These are phyloP conservation scores for Podosphaera xanthii DNA, from an alignment of 2,329 filamentous ascomycete genomes.

Conservation along the genomic window DNA sequence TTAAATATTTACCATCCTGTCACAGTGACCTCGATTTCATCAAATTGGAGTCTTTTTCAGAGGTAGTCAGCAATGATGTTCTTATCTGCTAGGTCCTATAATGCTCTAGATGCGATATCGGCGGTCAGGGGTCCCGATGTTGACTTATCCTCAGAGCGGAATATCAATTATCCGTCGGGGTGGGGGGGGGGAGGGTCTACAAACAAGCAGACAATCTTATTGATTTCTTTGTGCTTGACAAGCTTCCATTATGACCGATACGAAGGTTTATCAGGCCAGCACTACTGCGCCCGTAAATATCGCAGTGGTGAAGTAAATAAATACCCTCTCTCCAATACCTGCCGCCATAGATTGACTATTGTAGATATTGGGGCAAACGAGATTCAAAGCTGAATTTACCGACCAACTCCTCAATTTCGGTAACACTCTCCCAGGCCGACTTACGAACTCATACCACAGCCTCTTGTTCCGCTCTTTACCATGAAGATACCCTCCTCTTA, in stretches of 20 bases:
- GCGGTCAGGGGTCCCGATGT: too few relatives aligned
- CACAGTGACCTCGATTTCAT: too few relatives aligned
- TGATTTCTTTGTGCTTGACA: too few relatives aligned
- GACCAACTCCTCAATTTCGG: slow-evolving; percentile 91
- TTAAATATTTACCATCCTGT: too few relatives aligned
- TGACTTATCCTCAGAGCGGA: too few relatives aligned
- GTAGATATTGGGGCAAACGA: slow-evolving; percentile 86
- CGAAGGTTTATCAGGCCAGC: slow-evolving; percentile 60
- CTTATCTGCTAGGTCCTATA: too few relatives aligned
- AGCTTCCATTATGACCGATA: slow-evolving; percentile 11
- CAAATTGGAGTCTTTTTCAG: too few relatives aligned
- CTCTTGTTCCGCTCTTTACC: slow-evolving; percentile 57
- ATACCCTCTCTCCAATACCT: slow-evolving; percentile 5
- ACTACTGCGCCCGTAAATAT: slow-evolving; percentile 97
- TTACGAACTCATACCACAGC: slow-evolving; percentile 91
- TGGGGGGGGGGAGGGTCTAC: too few relatives aligned
- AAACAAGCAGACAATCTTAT: too few relatives aligned
- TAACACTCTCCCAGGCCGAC: slow-evolving; percentile 84
- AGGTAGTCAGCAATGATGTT: too few relatives aligned
- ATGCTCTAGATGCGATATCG: too few relatives aligned
- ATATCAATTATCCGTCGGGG: too few relatives aligned
- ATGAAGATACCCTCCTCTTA: slow-evolving; percentile 53
- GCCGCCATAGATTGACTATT: slow-evolving; percentile 4
- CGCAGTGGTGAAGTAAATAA: slow-evolving; percentile 70
- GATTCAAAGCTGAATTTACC: slow-evolving; percentile 85